Evolutionary conservation across 768 basidiomycete genomes (phyloP), one percentile per base, ranked within the genome.

Genomic region (Naganishia antarctica): DNA sequence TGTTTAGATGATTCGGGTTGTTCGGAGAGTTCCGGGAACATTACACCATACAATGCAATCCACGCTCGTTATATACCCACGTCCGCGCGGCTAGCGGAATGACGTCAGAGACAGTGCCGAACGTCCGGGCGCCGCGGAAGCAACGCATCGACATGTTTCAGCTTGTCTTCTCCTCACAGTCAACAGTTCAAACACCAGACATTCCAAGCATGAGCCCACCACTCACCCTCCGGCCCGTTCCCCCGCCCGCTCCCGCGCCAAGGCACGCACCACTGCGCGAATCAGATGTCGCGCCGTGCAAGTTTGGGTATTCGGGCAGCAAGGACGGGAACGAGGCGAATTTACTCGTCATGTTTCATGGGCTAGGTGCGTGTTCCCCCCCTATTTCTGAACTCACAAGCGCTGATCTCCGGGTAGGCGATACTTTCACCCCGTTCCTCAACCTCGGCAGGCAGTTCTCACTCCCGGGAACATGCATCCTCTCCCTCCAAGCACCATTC

Each of bases 301-400:
- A 65, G 11, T 74, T 73, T 51, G 65, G 70, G 23, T 76, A 75
- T 49, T 15, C 59, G 9, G 64, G 71, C 21, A 67, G 66, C 21
- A 63, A 64, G 12, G 69, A 71, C 61, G 76, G 76, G 15, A 67
- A 68, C 37, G 72, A 75, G 48, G 59, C 69, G 44, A 77, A 77
- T 46, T 53, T 77, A 43, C 37, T 77, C 28, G 74, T 77, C 62
- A 71, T 77, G 72, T 71, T 77, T 57, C 76, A 77, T 59, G 76
- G 76, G 12, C 65, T 74, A 26, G 76, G 75, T 77, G 50, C 58
- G 71, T 62, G 37, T 11, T 50, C 7, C 2, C 8, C 34, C 34
- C 34, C 15, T 37, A 37, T 37, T 37, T 37, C 34, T 37, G 15
- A 37, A 7, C 37, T 25, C 26, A n/a, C 6, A 16, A 28, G 26